Evolutionary conservation across 2,329 filamentous ascomycete genomes (phyloP).

Genomic region (Cladosporium cucumerinum): DNA sequence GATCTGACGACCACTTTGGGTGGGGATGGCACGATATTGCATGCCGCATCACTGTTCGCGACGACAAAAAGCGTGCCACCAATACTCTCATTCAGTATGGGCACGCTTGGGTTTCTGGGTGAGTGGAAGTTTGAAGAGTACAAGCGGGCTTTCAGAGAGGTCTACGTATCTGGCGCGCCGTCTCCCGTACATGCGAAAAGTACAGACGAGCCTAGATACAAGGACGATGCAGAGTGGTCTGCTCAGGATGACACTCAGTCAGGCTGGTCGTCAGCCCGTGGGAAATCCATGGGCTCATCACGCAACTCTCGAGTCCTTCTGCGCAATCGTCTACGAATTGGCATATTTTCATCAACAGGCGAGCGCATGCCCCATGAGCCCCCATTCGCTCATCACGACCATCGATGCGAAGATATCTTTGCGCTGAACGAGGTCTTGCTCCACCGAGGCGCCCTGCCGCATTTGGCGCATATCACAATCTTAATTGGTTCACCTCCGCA

Average conservation of each 20-base stretch:
- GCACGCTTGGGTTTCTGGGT: constrained; percentile 87
- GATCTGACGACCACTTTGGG: constrained; percentile 88
- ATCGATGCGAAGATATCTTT: constrained; percentile 48
- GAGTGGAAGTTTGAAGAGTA: constrained; percentile 96
- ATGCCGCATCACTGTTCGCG: constrained; percentile 82
- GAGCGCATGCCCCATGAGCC: constrained; percentile 40
- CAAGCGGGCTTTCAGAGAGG: constrained; percentile 86
- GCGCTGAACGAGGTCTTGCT: constrained; percentile 96
- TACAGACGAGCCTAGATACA: constrained; percentile 23
- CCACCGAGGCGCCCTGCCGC: constrained; percentile 83
- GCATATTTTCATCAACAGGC: constrained; percentile 71
- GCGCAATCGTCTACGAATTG: constrained; percentile 81
- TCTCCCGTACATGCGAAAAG: constrained; percentile 21
- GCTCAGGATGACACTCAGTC: constrained; percentile 29
- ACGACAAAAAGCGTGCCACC: constrained; percentile 79
- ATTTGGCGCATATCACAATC: constrained; percentile 88
- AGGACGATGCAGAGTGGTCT: constrained; percentile 17
- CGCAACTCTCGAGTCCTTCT: constrained; percentile 78
- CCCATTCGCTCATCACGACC: constrained; percentile 31
- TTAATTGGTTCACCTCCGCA: constrained; percentile 61
- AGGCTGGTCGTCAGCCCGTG: constrained; percentile 70
- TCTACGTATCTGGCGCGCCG: constrained; percentile 74
- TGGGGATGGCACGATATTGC: constrained; percentile 86
- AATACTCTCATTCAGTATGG: constrained; percentile 94
- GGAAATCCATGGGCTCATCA: constrained; percentile 74